Percentiles rank a stretch among this genome's conserved stretches.
Conservation (phyloP, 352 stramenopile genomes). For the Pythium rhizo-oryzae region DNA sequence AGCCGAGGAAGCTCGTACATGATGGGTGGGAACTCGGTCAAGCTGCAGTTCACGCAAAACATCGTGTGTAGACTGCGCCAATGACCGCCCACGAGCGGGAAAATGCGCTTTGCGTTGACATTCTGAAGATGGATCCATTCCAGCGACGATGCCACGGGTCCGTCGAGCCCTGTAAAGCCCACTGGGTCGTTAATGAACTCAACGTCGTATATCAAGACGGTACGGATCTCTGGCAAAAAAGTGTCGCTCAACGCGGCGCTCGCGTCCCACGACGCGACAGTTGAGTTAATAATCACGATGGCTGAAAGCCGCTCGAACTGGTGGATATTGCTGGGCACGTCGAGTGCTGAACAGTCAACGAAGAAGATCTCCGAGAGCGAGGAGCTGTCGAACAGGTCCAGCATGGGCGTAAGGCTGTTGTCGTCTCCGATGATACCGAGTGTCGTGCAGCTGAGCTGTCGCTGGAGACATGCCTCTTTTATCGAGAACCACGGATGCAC, state of each 20-base stretch:
- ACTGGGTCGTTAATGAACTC: not conserved
- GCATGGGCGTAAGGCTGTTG: not conserved
- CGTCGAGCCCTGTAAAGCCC: not conserved
- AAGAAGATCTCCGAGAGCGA: constrained; percentile 15
- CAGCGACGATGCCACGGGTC: not conserved
- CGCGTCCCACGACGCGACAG: not conserved
- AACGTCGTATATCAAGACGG: not conserved
- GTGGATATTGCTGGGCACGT: constrained; percentile 1
- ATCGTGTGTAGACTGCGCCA: constrained; percentile 8
- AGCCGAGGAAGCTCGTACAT: not conserved
- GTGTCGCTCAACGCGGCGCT: not conserved
- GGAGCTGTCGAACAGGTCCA: not conserved
- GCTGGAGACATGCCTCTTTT: constrained; percentile 18
- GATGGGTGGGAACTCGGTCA: not conserved
- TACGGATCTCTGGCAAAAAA: not conserved
- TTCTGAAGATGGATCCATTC: constrained; percentile 19
- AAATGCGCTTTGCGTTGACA: not conserved
- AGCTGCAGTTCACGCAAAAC: constrained; percentile 6
- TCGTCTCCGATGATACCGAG: not conserved
- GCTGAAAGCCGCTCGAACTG: constrained; percentile 1
- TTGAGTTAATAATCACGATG: not conserved
- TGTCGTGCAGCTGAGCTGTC: constrained; percentile 12
- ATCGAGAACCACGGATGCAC: constrained; percentile 27
- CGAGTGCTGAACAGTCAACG: constrained; percentile 6
- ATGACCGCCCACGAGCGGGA: not conserved